phyloP scores from a whole-genome alignment of 2,329 filamentous ascomycete species.

The Fusarium sp. region DNA sequence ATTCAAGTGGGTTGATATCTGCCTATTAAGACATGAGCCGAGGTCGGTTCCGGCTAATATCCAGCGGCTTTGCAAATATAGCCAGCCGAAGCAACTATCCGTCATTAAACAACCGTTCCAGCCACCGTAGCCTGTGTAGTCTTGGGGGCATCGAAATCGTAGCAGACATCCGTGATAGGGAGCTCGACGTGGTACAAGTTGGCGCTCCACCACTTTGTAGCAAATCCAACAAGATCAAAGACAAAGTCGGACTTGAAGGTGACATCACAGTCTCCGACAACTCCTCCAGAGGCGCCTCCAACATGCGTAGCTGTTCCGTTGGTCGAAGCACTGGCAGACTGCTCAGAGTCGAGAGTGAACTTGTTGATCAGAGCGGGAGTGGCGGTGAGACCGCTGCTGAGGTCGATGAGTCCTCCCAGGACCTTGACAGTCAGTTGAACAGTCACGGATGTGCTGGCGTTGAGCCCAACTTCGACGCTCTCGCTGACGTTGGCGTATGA shows the following conservation, averaged over 20 bases:
- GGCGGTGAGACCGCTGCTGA: conserved; percentile 52
- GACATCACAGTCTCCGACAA: conserved; percentile 35
- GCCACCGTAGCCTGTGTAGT: not conserved
- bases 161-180: conserved; percentile 30
- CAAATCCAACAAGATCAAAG: conserved; percentile 42
- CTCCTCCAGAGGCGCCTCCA: conserved; percentile 10
- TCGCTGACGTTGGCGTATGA: conserved; percentile 48
- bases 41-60: not conserved
- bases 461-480: conserved; percentile 8
- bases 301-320: not conserved
- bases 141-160: conserved; percentile 16
- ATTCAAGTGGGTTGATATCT: not conserved
- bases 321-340: conserved; percentile 34
- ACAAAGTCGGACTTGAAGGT: conserved; percentile 40
- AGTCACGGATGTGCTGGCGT: conserved; percentile 47
- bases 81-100: not conserved
- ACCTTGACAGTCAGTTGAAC: conserved; percentile 52
- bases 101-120: not conserved
- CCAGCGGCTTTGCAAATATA: not conserved
- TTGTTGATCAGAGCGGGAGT: conserved; percentile 50
- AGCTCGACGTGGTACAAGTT: conserved; percentile 34
- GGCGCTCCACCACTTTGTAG: conserved; percentile 40
- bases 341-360: conserved; percentile 44
- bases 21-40: not conserved
- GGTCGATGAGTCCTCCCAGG: conserved; percentile 47